phyloP scores from a whole-genome alignment of 495 filamentous ascomycete species.

The Trichoderma gamsii region DNA sequence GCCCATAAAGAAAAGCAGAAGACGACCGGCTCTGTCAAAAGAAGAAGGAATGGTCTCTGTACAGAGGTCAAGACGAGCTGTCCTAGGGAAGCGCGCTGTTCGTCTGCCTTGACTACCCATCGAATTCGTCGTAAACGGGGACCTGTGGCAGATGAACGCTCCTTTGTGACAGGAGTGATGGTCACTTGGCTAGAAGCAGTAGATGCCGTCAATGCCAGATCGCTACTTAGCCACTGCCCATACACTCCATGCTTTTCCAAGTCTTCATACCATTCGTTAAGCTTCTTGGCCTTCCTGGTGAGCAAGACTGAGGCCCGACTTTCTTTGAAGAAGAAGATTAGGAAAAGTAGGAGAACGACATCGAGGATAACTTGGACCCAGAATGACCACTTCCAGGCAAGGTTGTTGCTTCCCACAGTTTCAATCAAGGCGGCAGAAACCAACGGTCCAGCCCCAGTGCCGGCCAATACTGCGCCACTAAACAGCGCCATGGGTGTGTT shows the following conservation, averaged over 20 bases:
- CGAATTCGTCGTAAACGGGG: slow-evolving; percentile 56
- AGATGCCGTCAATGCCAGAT: background rate
- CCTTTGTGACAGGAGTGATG: slow-evolving; percentile 19
- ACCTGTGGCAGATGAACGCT: slow-evolving; percentile 18
- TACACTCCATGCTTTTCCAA: slow-evolving; percentile 61
- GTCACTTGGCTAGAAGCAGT: slow-evolving; percentile 13
- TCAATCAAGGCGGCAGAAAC: slow-evolving; percentile 46
- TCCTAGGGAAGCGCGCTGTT: slow-evolving; percentile 62
- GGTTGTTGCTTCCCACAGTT: background rate
- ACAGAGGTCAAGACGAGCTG: slow-evolving; percentile 73
- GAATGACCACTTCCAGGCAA: slow-evolving; percentile 82
- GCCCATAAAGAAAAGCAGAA: slow-evolving; percentile 94
- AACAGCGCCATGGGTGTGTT: slow-evolving; percentile 92
- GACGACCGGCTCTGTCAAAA: slow-evolving; percentile 86
- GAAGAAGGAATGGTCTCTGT: slow-evolving; percentile 76
- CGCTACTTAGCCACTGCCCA: slow-evolving; percentile 43
- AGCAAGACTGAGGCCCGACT: slow-evolving; percentile 79
- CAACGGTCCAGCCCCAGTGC: slow-evolving; percentile 77
- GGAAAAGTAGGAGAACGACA: slow-evolving; percentile 53
- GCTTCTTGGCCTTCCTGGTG: slow-evolving; percentile 60
- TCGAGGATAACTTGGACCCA: slow-evolving; percentile 74
- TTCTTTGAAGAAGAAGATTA: slow-evolving; percentile 70
- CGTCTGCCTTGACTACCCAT: slow-evolving; percentile 81
- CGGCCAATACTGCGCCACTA: slow-evolving; percentile 65
- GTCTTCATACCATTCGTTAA: slow-evolving; percentile 78